These are phyloP conservation scores for Pichia phayaonensis DNA, from an alignment of 805 yeast genomes.

Conservation along the genomic window DNA sequence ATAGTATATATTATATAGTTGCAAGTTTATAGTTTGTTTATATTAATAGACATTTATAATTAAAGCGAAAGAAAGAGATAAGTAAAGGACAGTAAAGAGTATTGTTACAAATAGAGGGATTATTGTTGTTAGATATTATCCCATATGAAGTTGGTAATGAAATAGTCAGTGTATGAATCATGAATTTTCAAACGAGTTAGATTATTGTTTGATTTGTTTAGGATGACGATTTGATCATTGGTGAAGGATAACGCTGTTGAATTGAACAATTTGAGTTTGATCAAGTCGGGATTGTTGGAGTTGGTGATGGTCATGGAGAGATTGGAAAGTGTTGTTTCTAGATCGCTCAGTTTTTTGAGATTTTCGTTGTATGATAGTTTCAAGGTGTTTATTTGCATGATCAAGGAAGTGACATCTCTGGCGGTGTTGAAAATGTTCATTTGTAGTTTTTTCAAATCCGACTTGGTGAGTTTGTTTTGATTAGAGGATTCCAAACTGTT, in stretches of 20 bases:
- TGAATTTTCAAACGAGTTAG: conserved; percentile 45
- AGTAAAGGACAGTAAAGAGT: not conserved
- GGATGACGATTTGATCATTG: conserved; percentile 37
- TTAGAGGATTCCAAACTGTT: not conserved
- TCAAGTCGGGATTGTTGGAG: conserved; percentile 30
- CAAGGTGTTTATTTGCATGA: conserved; percentile 37
- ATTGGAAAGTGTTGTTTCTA: conserved; percentile 22
- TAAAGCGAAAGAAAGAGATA: not conserved
- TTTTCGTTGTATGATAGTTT: conserved; percentile 32
- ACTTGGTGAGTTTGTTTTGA: conserved; percentile 17
- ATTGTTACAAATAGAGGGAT: no score
- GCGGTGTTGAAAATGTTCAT: conserved; percentile 43
- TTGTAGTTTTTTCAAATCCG: conserved; percentile 31
- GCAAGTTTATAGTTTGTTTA: not conserved
- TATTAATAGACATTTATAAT: not conserved
- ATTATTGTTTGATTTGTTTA: conserved; percentile 38
- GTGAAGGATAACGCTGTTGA: conserved; percentile 51
- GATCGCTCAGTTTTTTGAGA: conserved; percentile 28
- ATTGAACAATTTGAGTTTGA: conserved; percentile 54
- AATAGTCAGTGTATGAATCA: conserved; percentile 52
- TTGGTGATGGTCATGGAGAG: no score
- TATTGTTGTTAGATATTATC: conserved; percentile 37
- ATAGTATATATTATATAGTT: not conserved
- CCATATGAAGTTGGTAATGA: conserved; percentile 74
- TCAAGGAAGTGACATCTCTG: conserved; percentile 42